phyloP scores from a whole-genome alignment of 208 protist genomes.

The Strigomonas galati region DNA sequence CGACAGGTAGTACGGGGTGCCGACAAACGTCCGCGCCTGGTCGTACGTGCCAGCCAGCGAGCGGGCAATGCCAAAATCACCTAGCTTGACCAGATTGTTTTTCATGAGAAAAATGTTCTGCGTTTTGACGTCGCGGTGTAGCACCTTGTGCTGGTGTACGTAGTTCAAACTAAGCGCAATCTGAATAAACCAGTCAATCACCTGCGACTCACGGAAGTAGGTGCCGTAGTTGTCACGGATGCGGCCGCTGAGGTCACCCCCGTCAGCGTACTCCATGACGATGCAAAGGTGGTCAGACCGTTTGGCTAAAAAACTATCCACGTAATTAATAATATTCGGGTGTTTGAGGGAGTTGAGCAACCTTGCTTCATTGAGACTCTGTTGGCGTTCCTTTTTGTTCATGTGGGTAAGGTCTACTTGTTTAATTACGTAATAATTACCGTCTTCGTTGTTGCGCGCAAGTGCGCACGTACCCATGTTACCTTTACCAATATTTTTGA shows the following conservation, averaged over 20 bases:
- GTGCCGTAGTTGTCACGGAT: slow-evolving; percentile 81
- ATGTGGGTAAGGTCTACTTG: slow-evolving; percentile 88
- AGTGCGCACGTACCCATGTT: slow-evolving; percentile 93
- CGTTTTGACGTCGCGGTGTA: slow-evolving; percentile 93
- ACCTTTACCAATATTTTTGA: slow-evolving; percentile 91
- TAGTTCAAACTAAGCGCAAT: slow-evolving; percentile 88
- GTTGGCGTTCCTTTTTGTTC: slow-evolving; percentile 86
- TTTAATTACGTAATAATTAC: slow-evolving; percentile 93
- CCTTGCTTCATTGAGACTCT: slow-evolving; percentile 90
- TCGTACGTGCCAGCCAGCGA: slow-evolving; percentile 89
- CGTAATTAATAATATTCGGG: slow-evolving; percentile 94
- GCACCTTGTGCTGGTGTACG: slow-evolving; percentile 89
- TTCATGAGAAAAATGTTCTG: slow-evolving; percentile 93
- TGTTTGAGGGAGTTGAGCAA: slow-evolving; percentile 88
- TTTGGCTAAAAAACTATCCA: slow-evolving; percentile 89
- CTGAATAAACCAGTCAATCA: slow-evolving; percentile 90
- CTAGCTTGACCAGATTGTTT: slow-evolving; percentile 87
- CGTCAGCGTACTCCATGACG: slow-evolving; percentile 92
- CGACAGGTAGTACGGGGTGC: slow-evolving; percentile 94
- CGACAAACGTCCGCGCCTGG: slow-evolving; percentile 92
- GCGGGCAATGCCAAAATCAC: slow-evolving; percentile 93
- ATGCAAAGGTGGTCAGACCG: slow-evolving; percentile 91
- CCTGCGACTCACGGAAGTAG: slow-evolving; percentile 78
- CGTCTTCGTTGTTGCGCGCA: slow-evolving; percentile 89
- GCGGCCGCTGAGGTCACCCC: slow-evolving; percentile 75